These are phyloP conservation scores for Articulospora tetracladia DNA, from an alignment of 495 filamentous ascomycete species.

Conservation along the genomic window DNA sequence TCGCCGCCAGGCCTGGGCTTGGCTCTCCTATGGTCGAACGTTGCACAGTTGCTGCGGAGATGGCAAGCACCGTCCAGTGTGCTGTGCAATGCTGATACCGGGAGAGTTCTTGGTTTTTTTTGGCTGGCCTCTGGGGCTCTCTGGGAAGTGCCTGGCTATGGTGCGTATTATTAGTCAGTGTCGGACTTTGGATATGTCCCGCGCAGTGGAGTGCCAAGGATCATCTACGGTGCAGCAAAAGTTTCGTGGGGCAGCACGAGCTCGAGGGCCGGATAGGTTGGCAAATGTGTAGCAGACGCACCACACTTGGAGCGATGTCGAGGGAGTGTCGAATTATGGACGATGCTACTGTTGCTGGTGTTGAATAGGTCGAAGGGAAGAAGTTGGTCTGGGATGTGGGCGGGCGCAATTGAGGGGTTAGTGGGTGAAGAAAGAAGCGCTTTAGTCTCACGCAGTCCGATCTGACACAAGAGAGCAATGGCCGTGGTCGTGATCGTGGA, in stretches of 20 bases:
- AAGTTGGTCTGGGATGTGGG: too few relatives aligned
- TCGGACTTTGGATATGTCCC: neutral
- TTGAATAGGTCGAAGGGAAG: too few relatives aligned
- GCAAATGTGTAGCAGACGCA: too few relatives aligned
- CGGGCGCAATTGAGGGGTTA: neutral
- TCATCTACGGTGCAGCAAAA: neutral
- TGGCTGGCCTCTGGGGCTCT: neutral
- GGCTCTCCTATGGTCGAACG: neutral
- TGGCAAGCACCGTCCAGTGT: neutral
- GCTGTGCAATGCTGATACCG: neutral
- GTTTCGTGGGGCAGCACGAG: neutral
- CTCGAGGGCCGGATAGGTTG: too few relatives aligned
- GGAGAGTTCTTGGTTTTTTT: neutral
- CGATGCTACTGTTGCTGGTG: too few relatives aligned
- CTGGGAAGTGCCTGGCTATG: neutral
- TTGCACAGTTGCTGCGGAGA: slow-evolving; percentile 1
- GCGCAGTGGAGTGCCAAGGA: neutral
- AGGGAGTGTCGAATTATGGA: too few relatives aligned
- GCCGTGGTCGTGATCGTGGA: too few relatives aligned
- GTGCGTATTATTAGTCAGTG: neutral
- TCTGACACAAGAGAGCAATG: neutral
- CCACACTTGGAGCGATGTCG: too few relatives aligned
- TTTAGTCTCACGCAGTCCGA: neutral
- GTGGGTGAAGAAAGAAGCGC: neutral
- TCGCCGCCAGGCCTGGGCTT: neutral